Conservation (phyloP, 306 rosid genomes). For the Cercis canadensis region DNA sequence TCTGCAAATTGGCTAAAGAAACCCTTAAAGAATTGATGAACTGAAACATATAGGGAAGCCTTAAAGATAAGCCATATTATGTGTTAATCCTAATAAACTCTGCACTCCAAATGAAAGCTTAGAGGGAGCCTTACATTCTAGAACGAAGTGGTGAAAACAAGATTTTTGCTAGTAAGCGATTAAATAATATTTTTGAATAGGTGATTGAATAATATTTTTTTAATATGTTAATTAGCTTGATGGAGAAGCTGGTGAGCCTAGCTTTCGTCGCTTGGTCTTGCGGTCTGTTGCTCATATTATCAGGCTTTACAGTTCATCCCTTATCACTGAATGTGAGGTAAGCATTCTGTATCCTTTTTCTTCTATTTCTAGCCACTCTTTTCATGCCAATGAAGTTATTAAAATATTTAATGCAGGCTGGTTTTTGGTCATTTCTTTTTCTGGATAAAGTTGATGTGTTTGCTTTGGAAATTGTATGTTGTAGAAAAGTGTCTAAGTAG, state of each 20-base stretch:
- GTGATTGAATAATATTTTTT: not conserved
- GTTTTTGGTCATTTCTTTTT: not conserved
- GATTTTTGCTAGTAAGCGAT: too few relatives aligned
- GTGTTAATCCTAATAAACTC: too few relatives aligned
- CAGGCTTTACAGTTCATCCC: conserved; percentile 96
- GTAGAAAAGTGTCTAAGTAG: not conserved
- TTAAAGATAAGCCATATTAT: too few relatives aligned
- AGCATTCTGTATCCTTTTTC: conserved; percentile 44
- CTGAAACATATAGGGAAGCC: too few relatives aligned
- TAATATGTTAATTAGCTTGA: conserved; percentile 67
- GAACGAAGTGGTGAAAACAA: too few relatives aligned
- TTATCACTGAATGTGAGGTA: conserved; percentile 95
- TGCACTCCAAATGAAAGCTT: too few relatives aligned
- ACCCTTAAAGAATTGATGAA: too few relatives aligned
- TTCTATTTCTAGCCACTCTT: conserved; percentile 6
- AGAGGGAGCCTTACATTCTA: too few relatives aligned
- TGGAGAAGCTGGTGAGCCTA: conserved; percentile 97
- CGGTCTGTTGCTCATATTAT: conserved; percentile 98
- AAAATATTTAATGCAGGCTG: conserved; percentile 10
- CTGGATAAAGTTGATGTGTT: not conserved
- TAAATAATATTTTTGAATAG: too few relatives aligned
- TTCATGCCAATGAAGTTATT: conserved; percentile 26
- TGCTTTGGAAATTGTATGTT: not conserved
- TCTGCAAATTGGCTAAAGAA: too few relatives aligned
- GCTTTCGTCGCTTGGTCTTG: conserved; percentile 91